Evolutionary conservation across 176 grass and related monocot species (phyloP).

Genomic region (maize (Zea mays)): DNA sequence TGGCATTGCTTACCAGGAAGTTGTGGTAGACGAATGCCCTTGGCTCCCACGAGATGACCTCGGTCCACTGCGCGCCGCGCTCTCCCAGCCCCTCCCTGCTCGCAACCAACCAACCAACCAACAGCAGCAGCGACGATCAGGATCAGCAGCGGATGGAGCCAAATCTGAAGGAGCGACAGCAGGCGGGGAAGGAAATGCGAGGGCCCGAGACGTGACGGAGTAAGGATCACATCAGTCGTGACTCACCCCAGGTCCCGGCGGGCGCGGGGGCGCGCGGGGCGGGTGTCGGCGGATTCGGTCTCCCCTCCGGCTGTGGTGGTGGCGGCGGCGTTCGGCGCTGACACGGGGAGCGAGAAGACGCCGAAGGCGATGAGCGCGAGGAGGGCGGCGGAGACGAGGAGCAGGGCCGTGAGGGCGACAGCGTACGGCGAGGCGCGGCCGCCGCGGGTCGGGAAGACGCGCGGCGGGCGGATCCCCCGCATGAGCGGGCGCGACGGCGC

Average conservation of each 20-base stretch:
- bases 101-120: neutral
- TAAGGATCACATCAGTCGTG: neutral
- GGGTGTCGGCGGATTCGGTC: conserved; percentile 7
- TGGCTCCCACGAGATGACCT: conserved; percentile 92
- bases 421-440: conserved; percentile 57
- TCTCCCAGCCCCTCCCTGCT: conserved; percentile 66
- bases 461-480: conserved; percentile 56
- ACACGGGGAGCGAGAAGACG: conserved; percentile 69
- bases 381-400: conserved; percentile 54
- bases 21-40: conserved; percentile 84
- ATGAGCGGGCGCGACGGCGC: conserved; percentile 66
- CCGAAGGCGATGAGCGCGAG: conserved; percentile 80
- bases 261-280: neutral
- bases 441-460: conserved; percentile 50
- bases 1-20: conserved; percentile 56
- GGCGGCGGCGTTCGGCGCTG: conserved; percentile 29
- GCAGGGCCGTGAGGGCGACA: conserved; percentile 56
- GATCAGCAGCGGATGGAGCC: neutral
- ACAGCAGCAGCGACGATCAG: neutral
- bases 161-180: conserved; percentile 2
- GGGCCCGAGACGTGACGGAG: neutral
- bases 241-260: conserved; percentile 52
- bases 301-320: conserved; percentile 1
- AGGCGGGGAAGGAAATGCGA: neutral
- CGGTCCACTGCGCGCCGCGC: conserved; percentile 83